Base-by-base conservation (phyloP, 2,329 filamentous ascomycete genomes). In the Stachybotrys elegans region DNA sequence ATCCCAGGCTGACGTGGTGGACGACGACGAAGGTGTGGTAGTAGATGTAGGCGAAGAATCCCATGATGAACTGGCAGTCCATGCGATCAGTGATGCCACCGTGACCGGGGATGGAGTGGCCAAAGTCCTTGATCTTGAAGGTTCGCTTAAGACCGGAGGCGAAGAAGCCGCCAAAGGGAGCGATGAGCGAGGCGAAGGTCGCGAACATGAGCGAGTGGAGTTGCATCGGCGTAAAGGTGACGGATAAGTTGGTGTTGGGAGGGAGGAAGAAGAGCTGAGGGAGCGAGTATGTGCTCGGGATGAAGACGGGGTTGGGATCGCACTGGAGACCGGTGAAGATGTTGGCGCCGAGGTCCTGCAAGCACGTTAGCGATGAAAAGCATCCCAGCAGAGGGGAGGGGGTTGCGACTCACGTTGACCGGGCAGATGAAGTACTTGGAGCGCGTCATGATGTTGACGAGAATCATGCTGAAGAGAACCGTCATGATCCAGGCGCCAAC, bases 31-130 rank as follows among this genome's bases (percentile, higher is more conserved):
- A 98, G 59, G 87, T 93, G 65, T 96, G 91, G 70, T 94, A 98
- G 71, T 98, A 98, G 79, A 98, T 91, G 72, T 90, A 97, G 14
- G 92, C 82, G 59, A 98, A 97, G 68, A 95, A 93, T 8, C 93
- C 93, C 93, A 98, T 98, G 72, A 97, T 97, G 71, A 98, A 98
- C 63, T 98, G 93, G 66, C 93, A 98, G 63, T 98, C 93, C 92
- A 98, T 97, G 49, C 93, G 87, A 63, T 98, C 93, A 14, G 93
- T 98, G 71, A 98, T 97, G 55, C 93, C 93, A 48, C 93, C 93
- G 59, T 98, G 93, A 19, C 93, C 93, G 2, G 93, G 93, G 55
- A 98, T 98, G 2, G 90, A 95, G 67, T 98, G 88, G 54, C 93
- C 93, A 70, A 98, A 98, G 71, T 98, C 93, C 76, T 98, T 98